These are phyloP conservation scores for Candida insectorum DNA, from an alignment of 805 yeast species.

Conservation along the genomic window DNA sequence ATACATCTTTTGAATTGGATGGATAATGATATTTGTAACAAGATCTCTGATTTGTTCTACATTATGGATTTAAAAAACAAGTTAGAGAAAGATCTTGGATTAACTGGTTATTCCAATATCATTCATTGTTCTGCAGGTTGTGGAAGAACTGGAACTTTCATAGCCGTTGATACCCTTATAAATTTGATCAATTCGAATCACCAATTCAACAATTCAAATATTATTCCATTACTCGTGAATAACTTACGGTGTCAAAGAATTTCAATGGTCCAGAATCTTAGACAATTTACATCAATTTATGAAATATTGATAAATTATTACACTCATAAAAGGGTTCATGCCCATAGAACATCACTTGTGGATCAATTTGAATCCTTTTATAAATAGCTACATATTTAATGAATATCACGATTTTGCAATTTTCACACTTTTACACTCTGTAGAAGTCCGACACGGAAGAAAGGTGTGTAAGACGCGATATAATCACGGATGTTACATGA, in stretches of 20 bases:
- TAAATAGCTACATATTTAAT: no score
- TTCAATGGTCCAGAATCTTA: slow-evolving; percentile 56
- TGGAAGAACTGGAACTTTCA: slow-evolving; percentile 86
- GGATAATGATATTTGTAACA: slow-evolving; percentile 66
- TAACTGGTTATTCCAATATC: slow-evolving; percentile 47
- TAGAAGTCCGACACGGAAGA: no score
- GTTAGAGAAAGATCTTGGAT: slow-evolving; percentile 8
- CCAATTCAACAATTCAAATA: slow-evolving; percentile 25
- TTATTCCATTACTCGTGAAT: slow-evolving; percentile 46
- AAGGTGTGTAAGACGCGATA: no score
- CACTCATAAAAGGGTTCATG: background rate
- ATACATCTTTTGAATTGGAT: slow-evolving; percentile 81
- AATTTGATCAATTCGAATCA: slow-evolving; percentile 9
- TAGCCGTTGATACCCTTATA: slow-evolving; percentile 33
- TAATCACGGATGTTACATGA: no score
- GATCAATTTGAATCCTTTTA: no score
- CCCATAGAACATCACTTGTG: no score
- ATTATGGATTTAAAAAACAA: slow-evolving; percentile 30
- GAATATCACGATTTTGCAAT: no score
- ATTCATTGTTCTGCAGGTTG: slow-evolving; percentile 97
- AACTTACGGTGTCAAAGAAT: slow-evolving; percentile 49
- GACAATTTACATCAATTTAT: slow-evolving; percentile 52
- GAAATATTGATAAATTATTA: slow-evolving; percentile 30
- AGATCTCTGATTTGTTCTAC: slow-evolving; percentile 54
- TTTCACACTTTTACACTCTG: no score